These are phyloP conservation scores for Ophidiomyces ophidiicola DNA, from an alignment of 2,329 filamentous ascomycete genomes.

Conservation along the genomic window DNA sequence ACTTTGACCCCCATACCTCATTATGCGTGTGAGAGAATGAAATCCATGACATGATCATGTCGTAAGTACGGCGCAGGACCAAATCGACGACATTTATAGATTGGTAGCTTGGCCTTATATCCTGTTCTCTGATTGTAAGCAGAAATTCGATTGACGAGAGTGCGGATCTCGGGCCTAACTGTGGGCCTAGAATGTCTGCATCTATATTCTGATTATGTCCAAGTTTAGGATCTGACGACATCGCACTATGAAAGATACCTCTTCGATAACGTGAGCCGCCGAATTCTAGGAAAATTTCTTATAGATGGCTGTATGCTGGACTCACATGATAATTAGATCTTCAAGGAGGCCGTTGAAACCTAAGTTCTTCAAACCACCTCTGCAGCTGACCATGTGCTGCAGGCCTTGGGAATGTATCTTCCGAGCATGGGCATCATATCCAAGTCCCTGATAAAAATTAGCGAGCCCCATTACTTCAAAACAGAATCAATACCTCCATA, in stretches of 20 bases:
- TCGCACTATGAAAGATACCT: slow-evolving; percentile 1
- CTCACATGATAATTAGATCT: slow-evolving; percentile 11
- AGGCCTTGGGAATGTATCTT: slow-evolving; percentile 4
- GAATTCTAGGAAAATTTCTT: neutral
- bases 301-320: neutral
- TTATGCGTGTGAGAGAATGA: neutral
- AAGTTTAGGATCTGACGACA: neutral
- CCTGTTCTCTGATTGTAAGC: neutral
- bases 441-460: slow-evolving; percentile 1
- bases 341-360: slow-evolving; percentile 10
- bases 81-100: neutral
- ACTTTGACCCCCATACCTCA: neutral
- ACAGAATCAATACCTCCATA: slow-evolving; percentile 6
- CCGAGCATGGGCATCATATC: slow-evolving; percentile 1
- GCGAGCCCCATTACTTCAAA: neutral
- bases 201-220: neutral
- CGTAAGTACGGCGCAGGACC: neutral
- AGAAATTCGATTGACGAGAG: slow-evolving; percentile 2
- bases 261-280: neutral
- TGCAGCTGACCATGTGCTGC: slow-evolving; percentile 7
- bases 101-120: neutral
- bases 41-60: slow-evolving; percentile 2
- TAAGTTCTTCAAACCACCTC: slow-evolving; percentile 7
- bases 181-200: neutral
- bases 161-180: neutral